Evolutionary conservation across 306 rosid species (phyloP).

Genomic region (Biancaea sappan): DNA sequence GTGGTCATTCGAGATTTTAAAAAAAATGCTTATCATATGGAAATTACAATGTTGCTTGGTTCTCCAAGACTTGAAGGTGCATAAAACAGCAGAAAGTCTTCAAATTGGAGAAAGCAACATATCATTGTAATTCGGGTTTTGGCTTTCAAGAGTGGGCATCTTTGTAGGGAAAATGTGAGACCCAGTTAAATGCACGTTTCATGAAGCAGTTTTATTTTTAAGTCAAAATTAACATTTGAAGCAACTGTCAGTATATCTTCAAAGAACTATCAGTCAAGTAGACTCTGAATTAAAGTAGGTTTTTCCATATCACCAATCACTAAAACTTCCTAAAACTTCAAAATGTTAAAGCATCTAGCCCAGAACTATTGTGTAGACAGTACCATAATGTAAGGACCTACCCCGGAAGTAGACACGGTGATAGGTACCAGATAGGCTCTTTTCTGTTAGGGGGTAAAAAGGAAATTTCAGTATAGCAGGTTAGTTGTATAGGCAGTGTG

Average conservation of each 20-base stretch:
- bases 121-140: neutral
- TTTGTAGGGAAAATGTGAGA: neutral
- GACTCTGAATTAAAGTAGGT: neutral
- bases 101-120: neutral
- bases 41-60: neutral
- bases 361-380: neutral
- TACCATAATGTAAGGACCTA: neutral
- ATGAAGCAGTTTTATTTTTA: neutral
- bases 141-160: neutral
- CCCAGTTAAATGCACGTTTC: neutral
- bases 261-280: neutral
- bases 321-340: constrained; percentile 1
- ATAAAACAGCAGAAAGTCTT: neutral
- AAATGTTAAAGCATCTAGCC: neutral
- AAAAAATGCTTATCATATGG: neutral
- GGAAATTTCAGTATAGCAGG: no score
- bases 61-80: neutral
- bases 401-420: neutral
- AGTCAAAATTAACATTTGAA: neutral
- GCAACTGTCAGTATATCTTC: neutral
- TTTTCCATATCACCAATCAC: neutral
- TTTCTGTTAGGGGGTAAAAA: no score
- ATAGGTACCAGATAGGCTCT: no score
- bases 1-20: neutral
- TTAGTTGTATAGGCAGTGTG: no score